A percentile compares a stretch with the other conserved stretches of the same genome.
phyloP scores from a whole-genome alignment of 768 basidiomycete species.

The Suillus subalutaceus region DNA sequence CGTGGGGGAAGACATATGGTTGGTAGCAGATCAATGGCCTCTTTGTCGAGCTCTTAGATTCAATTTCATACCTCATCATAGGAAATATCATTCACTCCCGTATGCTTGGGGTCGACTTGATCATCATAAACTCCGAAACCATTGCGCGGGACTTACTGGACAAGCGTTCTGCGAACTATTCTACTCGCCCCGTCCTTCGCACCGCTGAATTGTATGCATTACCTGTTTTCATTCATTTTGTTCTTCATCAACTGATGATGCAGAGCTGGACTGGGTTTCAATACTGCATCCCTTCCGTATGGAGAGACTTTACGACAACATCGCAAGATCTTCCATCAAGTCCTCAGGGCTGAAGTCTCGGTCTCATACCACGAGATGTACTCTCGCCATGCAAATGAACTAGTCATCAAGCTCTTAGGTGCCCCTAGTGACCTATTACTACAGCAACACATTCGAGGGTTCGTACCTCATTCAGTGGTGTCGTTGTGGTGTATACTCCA shows the following conservation, averaged over 20 bases:
- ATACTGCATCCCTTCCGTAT: too few species aligned
- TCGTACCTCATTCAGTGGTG: too few species aligned
- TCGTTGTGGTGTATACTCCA: too few species aligned
- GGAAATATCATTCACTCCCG: constrained; percentile 2
- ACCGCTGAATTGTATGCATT: constrained; percentile 8
- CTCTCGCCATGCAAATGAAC: too few species aligned
- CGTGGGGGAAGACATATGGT: constrained; percentile 26
- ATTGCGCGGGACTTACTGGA: constrained; percentile 3
- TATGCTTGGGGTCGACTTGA: constrained; percentile 2
- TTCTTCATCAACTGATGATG: too few species aligned
- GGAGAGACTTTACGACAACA: too few species aligned
- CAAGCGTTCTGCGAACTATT: constrained; percentile 6
- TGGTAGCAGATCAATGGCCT: not conserved
- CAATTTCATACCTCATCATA: not conserved
- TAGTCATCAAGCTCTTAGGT: too few species aligned
- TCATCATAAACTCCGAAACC: constrained; percentile 8
- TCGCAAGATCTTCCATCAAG: too few species aligned
- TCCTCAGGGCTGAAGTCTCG: too few species aligned
- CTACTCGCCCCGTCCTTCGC: not conserved
- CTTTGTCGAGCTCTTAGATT: not conserved
- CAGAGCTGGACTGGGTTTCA: constrained; percentile 8
- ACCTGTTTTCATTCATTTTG: not conserved
- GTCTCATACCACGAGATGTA: too few species aligned
- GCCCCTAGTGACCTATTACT: too few species aligned
- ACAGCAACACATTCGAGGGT: too few species aligned